A percentile compares a stretch with the other conserved stretches of the same genome.
Conservation (phyloP, 2,329 filamentous ascomycete genomes). For the Neofusicoccum sp. region DNA sequence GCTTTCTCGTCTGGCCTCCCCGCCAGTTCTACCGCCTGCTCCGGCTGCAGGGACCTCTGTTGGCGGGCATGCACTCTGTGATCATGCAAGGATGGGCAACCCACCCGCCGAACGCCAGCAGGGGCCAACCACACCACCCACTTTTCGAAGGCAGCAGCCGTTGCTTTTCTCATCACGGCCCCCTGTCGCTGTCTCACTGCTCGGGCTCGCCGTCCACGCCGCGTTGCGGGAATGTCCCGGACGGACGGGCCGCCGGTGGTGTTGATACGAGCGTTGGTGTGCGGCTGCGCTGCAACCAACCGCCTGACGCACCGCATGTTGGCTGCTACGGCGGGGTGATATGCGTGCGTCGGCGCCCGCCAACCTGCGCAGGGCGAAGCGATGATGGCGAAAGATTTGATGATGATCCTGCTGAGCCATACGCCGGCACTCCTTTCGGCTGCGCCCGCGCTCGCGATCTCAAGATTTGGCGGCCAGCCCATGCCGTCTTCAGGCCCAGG, state of each 20-base stretch:
- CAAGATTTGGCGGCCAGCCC: background rate
- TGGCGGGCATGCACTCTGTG: slow-evolving; percentile 25
- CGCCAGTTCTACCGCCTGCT: slow-evolving; percentile 6
- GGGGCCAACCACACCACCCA: slow-evolving; percentile 16
- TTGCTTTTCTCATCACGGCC: slow-evolving; percentile 7
- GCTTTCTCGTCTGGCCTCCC: background rate
- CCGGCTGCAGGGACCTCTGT: slow-evolving; percentile 12
- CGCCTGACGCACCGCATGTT: background rate
- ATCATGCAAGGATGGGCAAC: slow-evolving; percentile 33
- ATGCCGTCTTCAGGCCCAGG: background rate
- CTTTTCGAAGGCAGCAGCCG: slow-evolving; percentile 8
- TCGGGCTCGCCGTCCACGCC: background rate
- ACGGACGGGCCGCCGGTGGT: slow-evolving; percentile 9
- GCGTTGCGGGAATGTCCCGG: background rate
- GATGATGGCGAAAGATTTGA: slow-evolving; percentile 1
- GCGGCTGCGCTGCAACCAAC: background rate
- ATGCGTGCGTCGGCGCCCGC: background rate
- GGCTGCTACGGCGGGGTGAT: background rate
- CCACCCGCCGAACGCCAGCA: slow-evolving; percentile 6
- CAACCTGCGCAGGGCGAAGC: background rate
- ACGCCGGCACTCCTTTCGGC: background rate
- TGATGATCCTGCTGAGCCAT: background rate
- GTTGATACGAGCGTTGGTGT: slow-evolving; percentile 6
- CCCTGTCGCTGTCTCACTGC: background rate
- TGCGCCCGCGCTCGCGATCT: background rate